A percentile compares a stretch with the other conserved stretches of the same genome.
These are phyloP conservation scores for Dichomitus squalens DNA, from an alignment of 1,284 basidiomycete species.

Conservation along the genomic window DNA sequence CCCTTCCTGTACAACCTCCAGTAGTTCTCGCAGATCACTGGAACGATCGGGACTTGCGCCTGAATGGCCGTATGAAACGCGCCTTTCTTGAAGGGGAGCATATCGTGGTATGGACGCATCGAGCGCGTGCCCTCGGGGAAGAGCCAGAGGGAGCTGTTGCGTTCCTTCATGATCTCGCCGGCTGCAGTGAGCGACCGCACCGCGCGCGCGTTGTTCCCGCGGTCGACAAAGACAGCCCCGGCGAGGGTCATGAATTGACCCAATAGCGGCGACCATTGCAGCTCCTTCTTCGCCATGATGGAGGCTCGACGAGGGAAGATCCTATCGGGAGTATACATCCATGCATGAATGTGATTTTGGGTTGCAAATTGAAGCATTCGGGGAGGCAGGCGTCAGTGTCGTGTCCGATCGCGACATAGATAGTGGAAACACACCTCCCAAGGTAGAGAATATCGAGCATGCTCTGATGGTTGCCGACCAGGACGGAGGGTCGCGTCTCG, in stretches of 20 bases:
- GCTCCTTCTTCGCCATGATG: constrained; percentile 94
- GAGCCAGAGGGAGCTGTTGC: constrained; percentile 82
- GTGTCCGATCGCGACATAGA: not conserved
- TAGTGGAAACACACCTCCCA: constrained; percentile 59
- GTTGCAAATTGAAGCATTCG: not conserved
- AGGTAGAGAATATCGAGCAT: constrained; percentile 88
- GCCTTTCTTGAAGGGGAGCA: constrained; percentile 96
- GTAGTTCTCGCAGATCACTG: constrained; percentile 95
- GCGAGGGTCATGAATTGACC: constrained; percentile 93
- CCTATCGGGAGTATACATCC: constrained; percentile 40
- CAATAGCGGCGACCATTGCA: constrained; percentile 84
- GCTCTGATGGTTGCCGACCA: constrained; percentile 94
- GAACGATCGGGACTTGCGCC: constrained; percentile 86
- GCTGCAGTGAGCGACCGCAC: constrained; percentile 79
- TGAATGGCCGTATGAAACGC: constrained; percentile 97
- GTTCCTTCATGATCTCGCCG: constrained; percentile 80
- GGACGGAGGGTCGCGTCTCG: constrained; percentile 64
- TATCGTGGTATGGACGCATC: constrained; percentile 59
- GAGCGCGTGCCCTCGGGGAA: constrained; percentile 94
- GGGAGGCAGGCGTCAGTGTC: constrained; percentile 4
- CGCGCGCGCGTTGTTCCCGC: constrained; percentile 80
- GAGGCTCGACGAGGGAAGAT: constrained; percentile 84
- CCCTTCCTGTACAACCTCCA: constrained; percentile 82
- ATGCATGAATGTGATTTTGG: not conserved
- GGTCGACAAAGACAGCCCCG: constrained; percentile 94